Conservation (phyloP, 2,329 filamentous ascomycete species). For the Penicillium sp. region DNA sequence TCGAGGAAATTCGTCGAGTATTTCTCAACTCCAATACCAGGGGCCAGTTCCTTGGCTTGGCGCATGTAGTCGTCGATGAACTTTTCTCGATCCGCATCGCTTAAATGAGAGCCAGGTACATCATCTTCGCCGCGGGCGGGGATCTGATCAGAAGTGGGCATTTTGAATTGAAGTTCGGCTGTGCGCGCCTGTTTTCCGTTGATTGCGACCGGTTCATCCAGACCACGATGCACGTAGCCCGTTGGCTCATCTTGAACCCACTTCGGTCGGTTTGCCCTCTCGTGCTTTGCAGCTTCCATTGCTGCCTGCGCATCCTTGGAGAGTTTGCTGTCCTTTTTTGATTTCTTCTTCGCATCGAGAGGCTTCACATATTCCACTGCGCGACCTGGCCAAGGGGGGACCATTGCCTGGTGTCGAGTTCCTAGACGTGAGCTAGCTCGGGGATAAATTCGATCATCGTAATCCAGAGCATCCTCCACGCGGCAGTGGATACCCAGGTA, state of each 20-base stretch:
- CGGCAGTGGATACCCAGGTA: constrained; percentile 95
- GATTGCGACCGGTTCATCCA: constrained; percentile 62
- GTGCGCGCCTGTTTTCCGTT: constrained; percentile 72
- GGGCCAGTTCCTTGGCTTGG: constrained; percentile 62
- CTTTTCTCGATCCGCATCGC: constrained; percentile 47
- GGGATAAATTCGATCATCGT: constrained; percentile 96
- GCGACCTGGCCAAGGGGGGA: constrained; percentile 78
- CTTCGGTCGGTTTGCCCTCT: constrained; percentile 78
- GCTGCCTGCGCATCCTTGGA: constrained; percentile 75
- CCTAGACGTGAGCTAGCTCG: constrained; percentile 90
- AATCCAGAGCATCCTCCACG: constrained; percentile 91
- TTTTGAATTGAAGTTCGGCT: constrained; percentile 73
- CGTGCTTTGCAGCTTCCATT: constrained; percentile 75
- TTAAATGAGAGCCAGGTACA: constrained; percentile 35
- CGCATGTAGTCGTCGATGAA: constrained; percentile 75
- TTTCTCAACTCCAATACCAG: constrained; percentile 66
- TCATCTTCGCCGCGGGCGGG: constrained; percentile 46
- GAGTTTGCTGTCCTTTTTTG: constrained; percentile 69
- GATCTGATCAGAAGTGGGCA: constrained; percentile 57
- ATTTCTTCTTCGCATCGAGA: constrained; percentile 76
- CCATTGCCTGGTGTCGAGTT: constrained; percentile 84
- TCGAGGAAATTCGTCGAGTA: constrained; percentile 85
- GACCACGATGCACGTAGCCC: constrained; percentile 80
- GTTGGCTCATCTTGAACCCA: constrained; percentile 90
- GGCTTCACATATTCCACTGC: constrained; percentile 90